Conservation (phyloP, 306 rosid species). For the Lablab purpureus region DNA sequence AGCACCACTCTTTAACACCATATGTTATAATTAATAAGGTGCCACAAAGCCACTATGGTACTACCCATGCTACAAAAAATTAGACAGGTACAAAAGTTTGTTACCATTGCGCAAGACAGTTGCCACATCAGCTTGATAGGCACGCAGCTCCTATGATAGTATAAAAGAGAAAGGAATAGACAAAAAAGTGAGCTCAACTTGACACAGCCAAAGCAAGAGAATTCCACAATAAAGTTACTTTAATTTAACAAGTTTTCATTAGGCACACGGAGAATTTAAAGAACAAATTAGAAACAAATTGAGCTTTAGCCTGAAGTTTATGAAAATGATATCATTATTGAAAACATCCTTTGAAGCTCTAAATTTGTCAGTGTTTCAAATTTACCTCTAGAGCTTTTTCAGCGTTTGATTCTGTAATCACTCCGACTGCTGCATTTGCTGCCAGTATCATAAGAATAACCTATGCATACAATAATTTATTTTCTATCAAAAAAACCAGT, state of each 20-base stretch:
- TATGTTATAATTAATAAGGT: conserved; percentile 31
- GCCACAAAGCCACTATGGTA: conserved; percentile 33
- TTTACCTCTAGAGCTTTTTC: conserved; percentile 97
- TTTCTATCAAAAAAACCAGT: conserved; percentile 53
- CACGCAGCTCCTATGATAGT: conserved; percentile 84
- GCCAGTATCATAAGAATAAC: conserved; percentile 95
- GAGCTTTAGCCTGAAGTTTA: conserved; percentile 24
- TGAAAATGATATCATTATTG: conserved; percentile 22
- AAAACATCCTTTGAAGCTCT: conserved; percentile 31
- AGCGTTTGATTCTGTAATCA: conserved; percentile 95
- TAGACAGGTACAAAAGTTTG: conserved; percentile 21
- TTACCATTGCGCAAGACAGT: conserved; percentile 94
- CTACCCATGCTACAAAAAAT: conserved; percentile 32
- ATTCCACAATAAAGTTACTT: conserved; percentile 19
- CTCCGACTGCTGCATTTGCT: conserved; percentile 98
- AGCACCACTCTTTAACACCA: conserved; percentile 9
- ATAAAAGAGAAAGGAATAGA: conserved; percentile 31
- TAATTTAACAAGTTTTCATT: conserved; percentile 40
- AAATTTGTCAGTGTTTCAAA: conserved; percentile 40
- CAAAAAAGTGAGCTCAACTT: conserved; percentile 47
- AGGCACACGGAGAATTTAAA: background rate
- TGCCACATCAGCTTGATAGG: conserved; percentile 97
- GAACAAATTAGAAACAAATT: conserved; percentile 16
- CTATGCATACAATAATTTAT: conserved; percentile 52
- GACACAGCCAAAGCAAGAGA: conserved; percentile 29